Conservation (phyloP, 176 grass and related monocot species). For the Hsuehochloa calcarea region DNA sequence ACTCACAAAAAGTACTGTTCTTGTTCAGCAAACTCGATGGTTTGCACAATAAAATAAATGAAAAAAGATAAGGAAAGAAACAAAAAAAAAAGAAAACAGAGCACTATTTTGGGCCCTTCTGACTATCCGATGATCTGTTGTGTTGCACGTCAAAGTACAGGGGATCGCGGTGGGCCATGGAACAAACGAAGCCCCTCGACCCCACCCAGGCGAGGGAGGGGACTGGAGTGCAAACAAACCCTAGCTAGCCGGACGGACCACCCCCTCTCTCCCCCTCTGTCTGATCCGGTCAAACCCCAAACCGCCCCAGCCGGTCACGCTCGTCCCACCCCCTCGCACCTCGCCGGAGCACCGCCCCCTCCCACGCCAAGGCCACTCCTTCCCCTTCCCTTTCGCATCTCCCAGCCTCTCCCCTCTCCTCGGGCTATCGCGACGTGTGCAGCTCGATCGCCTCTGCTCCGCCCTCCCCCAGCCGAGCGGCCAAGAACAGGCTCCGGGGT, state of each 20-base stretch:
- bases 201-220: not conserved
- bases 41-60: too few relatives aligned
- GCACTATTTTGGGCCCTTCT: too few relatives aligned
- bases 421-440: not conserved
- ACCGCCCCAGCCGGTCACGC: constrained; percentile 32
- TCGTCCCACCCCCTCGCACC: not conserved
- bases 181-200: not conserved
- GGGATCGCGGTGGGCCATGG: constrained; percentile 53
- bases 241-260: constrained; percentile 52
- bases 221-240: constrained; percentile 37
- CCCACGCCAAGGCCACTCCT: not conserved
- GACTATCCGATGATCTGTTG: not conserved
- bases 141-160: constrained; percentile 45
- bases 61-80: too few relatives aligned
- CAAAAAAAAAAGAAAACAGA: too few relatives aligned
- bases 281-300: constrained; percentile 41
- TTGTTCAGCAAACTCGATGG: too few relatives aligned
- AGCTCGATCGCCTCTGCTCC: constrained; percentile 22
- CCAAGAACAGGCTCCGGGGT: not conserved
- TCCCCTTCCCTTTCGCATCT: not conserved
- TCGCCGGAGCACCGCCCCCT: constrained; percentile 33
- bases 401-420: not conserved
- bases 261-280: not conserved
- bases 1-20: too few relatives aligned
- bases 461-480: not conserved